Evolutionary conservation across 805 yeast species (phyloP).

Genomic region (Priceomyces castillae): DNA sequence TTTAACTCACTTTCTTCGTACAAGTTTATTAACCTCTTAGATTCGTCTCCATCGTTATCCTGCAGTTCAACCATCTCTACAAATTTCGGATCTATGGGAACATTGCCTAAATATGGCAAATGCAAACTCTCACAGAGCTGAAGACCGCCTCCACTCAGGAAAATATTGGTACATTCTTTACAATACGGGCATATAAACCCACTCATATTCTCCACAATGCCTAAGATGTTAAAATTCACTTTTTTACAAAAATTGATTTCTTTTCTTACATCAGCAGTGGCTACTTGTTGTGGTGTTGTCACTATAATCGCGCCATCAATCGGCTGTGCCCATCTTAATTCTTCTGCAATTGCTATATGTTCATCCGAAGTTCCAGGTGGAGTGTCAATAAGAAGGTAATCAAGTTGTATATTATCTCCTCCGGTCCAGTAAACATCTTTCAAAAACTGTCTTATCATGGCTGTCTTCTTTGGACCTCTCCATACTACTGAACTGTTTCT

Average conservation of each 20-base stretch:
- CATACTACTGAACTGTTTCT: slow-evolving; percentile 92
- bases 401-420: slow-evolving; percentile 58
- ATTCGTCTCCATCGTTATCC: slow-evolving; percentile 25
- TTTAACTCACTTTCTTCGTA: slow-evolving; percentile 35
- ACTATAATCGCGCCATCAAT: slow-evolving; percentile 90
- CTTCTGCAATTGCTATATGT: slow-evolving; percentile 95
- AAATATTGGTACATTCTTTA: slow-evolving; percentile 86
- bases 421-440: slow-evolving; percentile 93
- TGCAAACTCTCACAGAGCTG: slow-evolving; percentile 58
- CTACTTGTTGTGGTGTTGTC: slow-evolving; percentile 93
- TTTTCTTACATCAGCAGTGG: slow-evolving; percentile 90
- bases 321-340: slow-evolving; percentile 64
- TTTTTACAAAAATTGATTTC: slow-evolving; percentile 90
- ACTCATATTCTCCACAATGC: slow-evolving; percentile 93
- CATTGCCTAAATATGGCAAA: slow-evolving; percentile 73
- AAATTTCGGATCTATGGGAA: slow-evolving; percentile 92
- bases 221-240: slow-evolving; percentile 75
- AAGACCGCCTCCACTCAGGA: slow-evolving; percentile 91
- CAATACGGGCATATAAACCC: slow-evolving; percentile 96
- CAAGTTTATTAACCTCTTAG: slow-evolving; percentile 27
- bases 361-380: slow-evolving; percentile 99
- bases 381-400: slow-evolving; percentile 85
- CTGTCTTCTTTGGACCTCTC: slow-evolving; percentile 98
- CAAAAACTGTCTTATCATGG: slow-evolving; percentile 93
- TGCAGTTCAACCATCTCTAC: slow-evolving; percentile 82